A percentile compares a stretch with the other conserved stretches of the same genome.
Evolutionary conservation across 2,329 filamentous ascomycete species (phyloP).

Genomic region (Penicillium griseofulvum): DNA sequence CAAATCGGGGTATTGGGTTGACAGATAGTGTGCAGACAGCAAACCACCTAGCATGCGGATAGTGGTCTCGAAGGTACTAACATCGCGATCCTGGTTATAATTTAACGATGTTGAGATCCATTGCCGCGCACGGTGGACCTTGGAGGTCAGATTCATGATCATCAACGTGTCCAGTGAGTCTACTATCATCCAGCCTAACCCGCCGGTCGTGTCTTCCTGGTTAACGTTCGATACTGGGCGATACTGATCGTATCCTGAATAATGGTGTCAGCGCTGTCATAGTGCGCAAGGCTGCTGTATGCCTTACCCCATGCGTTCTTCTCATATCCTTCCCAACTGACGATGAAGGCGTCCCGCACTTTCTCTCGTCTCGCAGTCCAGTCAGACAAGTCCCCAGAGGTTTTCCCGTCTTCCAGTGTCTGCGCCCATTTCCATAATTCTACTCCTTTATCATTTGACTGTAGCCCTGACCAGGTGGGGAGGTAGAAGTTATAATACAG

Average conservation of each 20-base stretch:
- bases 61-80: conserved; percentile 96
- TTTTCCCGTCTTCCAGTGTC: conserved; percentile 47
- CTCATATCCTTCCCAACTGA: conserved; percentile 92
- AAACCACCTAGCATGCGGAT: conserved; percentile 96
- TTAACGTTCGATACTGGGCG: conserved; percentile 77
- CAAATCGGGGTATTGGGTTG: conserved; percentile 74
- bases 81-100: conserved; percentile 90
- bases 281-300: not conserved
- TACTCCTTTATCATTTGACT: conserved; percentile 37
- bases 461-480: conserved; percentile 16
- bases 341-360: conserved; percentile 83
- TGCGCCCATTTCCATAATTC: conserved; percentile 58
- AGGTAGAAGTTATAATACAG: conserved; percentile 58
- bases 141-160: conserved; percentile 91
- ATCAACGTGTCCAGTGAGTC: conserved; percentile 96
- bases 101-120: conserved; percentile 80
- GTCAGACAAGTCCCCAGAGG: conserved; percentile 51
- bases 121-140: conserved; percentile 77
- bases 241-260: conserved; percentile 65
- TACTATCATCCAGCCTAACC: conserved; percentile 97
- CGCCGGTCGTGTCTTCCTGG: conserved; percentile 79
- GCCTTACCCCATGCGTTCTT: conserved; percentile 87
- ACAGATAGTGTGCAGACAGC: conserved; percentile 92
- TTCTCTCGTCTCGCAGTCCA: conserved; percentile 76
- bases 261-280: not conserved